A percentile compares a stretch with the other conserved stretches of the same genome.
These are phyloP conservation scores for Lumnitzera racemosa DNA, from an alignment of 345 rosid species.

Conservation along the genomic window DNA sequence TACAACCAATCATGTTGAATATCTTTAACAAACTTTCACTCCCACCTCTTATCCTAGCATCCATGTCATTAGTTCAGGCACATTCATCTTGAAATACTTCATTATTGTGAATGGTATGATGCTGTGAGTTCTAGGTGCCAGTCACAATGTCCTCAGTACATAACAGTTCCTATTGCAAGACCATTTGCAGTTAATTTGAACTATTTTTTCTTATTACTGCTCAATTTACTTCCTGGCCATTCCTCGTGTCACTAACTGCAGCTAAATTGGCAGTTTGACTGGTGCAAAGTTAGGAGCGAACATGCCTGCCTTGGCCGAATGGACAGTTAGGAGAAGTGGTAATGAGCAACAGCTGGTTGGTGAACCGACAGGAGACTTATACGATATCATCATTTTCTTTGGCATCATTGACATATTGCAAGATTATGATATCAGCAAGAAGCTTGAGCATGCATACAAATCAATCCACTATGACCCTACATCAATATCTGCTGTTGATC, in stretches of 20 bases:
- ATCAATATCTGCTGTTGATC: slow-evolving; percentile 97
- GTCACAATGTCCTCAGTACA: too few relatives aligned
- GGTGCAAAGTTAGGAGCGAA: slow-evolving; percentile 65
- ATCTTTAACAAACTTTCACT: too few relatives aligned
- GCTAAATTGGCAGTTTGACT: slow-evolving; percentile 36
- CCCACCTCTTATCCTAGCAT: too few relatives aligned
- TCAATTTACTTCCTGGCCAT: too few relatives aligned
- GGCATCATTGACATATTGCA: slow-evolving; percentile 95
- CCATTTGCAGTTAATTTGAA: too few relatives aligned
- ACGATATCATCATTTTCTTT: slow-evolving; percentile 67
- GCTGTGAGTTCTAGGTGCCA: too few relatives aligned
- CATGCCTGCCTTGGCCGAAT: slow-evolving; percentile 76
- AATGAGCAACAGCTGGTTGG: slow-evolving; percentile 72
- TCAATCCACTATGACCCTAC: slow-evolving; percentile 95
- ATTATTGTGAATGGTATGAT: too few relatives aligned
- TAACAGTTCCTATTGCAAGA: too few relatives aligned
- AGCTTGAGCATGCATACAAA: slow-evolving; percentile 97
- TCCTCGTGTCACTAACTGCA: not conserved
- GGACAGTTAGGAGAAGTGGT: slow-evolving; percentile 58
- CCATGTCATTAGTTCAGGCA: too few relatives aligned
- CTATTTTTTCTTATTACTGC: too few relatives aligned
- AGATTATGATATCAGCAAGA: slow-evolving; percentile 98
- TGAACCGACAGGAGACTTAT: slow-evolving; percentile 75
- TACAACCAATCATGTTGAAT: too few relatives aligned
- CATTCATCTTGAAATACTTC: too few relatives aligned